Conservation (phyloP, 495 filamentous ascomycete species). For the Tricharina praecox region DNA sequence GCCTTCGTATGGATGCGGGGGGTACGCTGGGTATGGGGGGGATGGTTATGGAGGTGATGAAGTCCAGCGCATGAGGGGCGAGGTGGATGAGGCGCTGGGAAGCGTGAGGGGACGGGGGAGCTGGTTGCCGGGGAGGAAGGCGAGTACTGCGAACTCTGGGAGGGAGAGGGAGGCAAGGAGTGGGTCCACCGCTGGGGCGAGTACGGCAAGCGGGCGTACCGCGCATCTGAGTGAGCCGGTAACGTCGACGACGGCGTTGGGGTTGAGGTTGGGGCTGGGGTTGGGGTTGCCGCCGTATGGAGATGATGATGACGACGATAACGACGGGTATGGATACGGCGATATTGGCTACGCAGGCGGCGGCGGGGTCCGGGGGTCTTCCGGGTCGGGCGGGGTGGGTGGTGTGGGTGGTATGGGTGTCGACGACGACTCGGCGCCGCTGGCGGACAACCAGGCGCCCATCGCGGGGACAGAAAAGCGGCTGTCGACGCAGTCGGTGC, state of each 20-base stretch:
- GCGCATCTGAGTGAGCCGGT: no score
- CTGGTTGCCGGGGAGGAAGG: slow-evolving; percentile 25
- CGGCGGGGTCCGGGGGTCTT: no score
- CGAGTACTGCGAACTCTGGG: slow-evolving; percentile 13
- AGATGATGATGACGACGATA: slow-evolving; percentile 13
- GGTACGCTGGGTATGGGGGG: no score
- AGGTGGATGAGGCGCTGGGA: slow-evolving; percentile 20
- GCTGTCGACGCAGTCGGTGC: slow-evolving; percentile 12
- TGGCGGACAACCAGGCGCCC: slow-evolving; percentile 52
- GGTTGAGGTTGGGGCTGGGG: no score
- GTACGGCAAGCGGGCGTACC: no score
- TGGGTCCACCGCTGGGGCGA: no score
- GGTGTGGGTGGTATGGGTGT: no score
- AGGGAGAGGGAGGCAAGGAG: slow-evolving; percentile 9
- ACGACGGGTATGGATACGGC: slow-evolving; percentile 37
- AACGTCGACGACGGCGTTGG: no score
- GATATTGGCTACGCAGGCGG: slow-evolving; percentile 33
- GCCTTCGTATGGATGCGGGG: no score
- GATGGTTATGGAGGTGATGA: no score
- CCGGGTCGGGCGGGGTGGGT: no score
- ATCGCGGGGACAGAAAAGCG: slow-evolving; percentile 38
- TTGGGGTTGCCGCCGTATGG: no score
- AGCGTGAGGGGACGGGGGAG: slow-evolving; percentile 20
- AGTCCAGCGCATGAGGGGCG: slow-evolving; percentile 14
- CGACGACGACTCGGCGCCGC: slow-evolving; percentile 39